These are phyloP conservation scores for Gossypium mustelinum DNA, from an alignment of 345 rosid species.

Conservation along the genomic window DNA sequence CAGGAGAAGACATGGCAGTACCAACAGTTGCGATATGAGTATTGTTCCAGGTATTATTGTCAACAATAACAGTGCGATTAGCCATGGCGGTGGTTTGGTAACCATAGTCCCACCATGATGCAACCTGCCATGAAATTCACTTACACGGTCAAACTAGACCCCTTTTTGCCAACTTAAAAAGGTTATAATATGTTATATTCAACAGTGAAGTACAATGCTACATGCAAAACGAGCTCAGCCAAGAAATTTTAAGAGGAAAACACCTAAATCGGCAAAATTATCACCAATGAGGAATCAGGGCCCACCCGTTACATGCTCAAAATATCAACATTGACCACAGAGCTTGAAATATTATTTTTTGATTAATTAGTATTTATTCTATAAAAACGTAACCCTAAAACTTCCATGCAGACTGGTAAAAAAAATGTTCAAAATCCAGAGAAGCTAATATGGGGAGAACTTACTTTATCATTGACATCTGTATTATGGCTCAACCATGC, in stretches of 20 bases:
- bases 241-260: not conserved
- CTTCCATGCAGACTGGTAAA: not conserved
- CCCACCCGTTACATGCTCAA: not conserved
- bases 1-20: constrained; percentile 99
- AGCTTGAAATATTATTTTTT: not conserved
- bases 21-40: constrained; percentile 99
- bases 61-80: constrained; percentile 95
- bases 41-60: constrained; percentile 98
- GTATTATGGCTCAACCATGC: constrained; percentile 96
- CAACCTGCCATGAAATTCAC: constrained; percentile 56
- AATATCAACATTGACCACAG: not conserved
- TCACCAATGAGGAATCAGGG: not conserved
- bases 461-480: constrained; percentile 95
- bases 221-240: not conserved
- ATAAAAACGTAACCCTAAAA: not conserved
- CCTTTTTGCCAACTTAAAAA: not conserved
- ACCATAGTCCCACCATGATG: constrained; percentile 99
- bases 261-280: not conserved
- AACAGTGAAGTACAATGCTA: not conserved
- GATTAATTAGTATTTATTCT: not conserved
- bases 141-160: not conserved
- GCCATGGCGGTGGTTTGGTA: constrained; percentile 99
- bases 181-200: not conserved
- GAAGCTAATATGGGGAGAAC: constrained; percentile 18
- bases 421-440: not conserved